A percentile compares a stretch with the other conserved stretches of the same genome.
These are phyloP conservation scores for Parietichytrium sp. DNA, from an alignment of 108 stramenopile species.

Conservation along the genomic window DNA sequence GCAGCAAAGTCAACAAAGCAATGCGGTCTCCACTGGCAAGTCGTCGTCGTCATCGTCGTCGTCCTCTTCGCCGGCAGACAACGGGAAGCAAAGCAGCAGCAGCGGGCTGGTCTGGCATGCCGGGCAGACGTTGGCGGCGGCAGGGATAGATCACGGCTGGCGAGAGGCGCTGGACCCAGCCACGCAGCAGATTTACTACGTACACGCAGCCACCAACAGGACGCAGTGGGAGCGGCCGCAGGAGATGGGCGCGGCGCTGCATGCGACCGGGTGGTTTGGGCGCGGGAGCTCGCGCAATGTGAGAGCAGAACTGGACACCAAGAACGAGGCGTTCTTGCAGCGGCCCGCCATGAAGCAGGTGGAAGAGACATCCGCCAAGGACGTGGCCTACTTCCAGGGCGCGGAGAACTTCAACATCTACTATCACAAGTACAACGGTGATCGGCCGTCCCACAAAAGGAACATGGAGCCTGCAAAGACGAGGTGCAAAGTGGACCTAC, in stretches of 20 bases:
- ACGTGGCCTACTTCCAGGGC: conserved; percentile 51
- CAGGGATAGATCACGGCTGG: conserved; percentile 42
- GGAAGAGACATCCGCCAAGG: conserved; percentile 47
- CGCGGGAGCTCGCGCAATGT: too few species aligned
- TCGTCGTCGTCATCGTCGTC: too few species aligned
- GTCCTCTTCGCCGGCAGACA: neutral
- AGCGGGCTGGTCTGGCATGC: neutral
- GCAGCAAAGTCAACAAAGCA: neutral
- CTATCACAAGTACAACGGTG: conserved; percentile 56
- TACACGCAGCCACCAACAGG: conserved; percentile 49
- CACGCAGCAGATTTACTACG: conserved; percentile 56
- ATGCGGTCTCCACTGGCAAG: too few species aligned
- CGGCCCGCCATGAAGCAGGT: conserved; percentile 39
- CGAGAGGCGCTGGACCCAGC: conserved; percentile 50
- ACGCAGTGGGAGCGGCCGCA: conserved; percentile 53
- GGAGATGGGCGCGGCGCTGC: conserved; percentile 54
- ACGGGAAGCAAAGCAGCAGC: neutral
- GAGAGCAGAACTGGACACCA: conserved; percentile 26
- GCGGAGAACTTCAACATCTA: conserved; percentile 55
- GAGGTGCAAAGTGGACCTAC: conserved; percentile 47
- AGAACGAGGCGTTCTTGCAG: conserved; percentile 49
- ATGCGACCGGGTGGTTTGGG: conserved; percentile 59
- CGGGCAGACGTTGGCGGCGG: neutral
- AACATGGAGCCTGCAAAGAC: conserved; percentile 45
- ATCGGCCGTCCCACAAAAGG: conserved; percentile 42